These are phyloP conservation scores for Rhizopus microsporus DNA, from an alignment of 371 early-diverging fungal species.

Conservation along the genomic window DNA sequence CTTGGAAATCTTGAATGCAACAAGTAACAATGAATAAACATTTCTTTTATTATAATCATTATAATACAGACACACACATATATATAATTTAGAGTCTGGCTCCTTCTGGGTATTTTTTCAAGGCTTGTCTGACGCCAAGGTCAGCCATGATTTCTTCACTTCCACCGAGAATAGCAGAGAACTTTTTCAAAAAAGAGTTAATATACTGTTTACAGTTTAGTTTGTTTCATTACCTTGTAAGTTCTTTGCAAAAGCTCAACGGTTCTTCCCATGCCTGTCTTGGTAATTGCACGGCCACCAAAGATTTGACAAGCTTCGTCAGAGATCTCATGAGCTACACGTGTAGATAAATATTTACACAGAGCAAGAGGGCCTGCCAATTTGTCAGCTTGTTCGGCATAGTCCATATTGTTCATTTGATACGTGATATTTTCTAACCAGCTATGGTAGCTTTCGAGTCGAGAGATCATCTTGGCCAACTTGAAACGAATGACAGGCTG, in stretches of 20 bases:
- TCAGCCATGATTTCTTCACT: conserved; percentile 70
- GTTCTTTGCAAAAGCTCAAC: conserved; percentile 55
- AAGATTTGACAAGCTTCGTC: conserved; percentile 71
- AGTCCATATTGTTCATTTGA: conserved; percentile 62
- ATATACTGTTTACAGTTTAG: conserved; percentile 55
- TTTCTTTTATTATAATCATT: no score
- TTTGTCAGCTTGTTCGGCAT: conserved; percentile 55
- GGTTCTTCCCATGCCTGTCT: conserved; percentile 58
- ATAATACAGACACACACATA: background rate
- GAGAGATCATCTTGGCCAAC: conserved; percentile 66
- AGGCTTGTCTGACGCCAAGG: conserved; percentile 43
- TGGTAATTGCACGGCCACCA: conserved; percentile 63
- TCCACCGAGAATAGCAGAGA: conserved; percentile 78
- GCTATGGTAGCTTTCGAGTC: conserved; percentile 52
- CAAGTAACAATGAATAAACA: conserved; percentile 13
- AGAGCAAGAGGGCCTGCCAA: conserved; percentile 70
- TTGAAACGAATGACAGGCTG: conserved; percentile 73
- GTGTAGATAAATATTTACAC: conserved; percentile 57
- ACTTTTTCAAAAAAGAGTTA: conserved; percentile 69
- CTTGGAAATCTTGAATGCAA: conserved; percentile 55
- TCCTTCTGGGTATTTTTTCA: conserved; percentile 34
- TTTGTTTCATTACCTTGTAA: conserved; percentile 55
- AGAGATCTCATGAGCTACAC: conserved; percentile 53
- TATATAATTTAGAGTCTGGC: conserved; percentile 33
- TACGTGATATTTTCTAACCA: conserved; percentile 62